Conservation (phyloP, 108 stramenopile genomes). For the Asterionellopsis glacialis region DNA sequence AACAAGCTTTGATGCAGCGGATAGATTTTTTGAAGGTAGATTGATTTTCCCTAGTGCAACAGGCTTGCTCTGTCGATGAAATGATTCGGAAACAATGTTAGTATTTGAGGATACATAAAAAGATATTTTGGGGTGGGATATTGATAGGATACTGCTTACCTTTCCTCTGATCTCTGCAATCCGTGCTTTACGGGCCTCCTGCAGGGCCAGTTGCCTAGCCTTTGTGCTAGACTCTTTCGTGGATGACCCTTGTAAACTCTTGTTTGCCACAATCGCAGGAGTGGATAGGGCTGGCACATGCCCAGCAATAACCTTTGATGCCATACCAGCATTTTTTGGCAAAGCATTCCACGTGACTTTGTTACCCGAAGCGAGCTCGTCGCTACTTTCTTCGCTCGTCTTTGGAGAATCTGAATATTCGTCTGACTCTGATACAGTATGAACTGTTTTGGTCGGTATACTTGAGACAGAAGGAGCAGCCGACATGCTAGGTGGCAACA, state of each 20-base stretch:
- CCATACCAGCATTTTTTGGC: neutral
- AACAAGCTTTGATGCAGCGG: neutral
- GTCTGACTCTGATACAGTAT: no score
- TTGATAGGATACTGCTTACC: no score
- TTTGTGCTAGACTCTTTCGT: neutral
- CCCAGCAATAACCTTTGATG: neutral
- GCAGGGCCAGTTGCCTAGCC: neutral
- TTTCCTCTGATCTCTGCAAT: conserved; percentile 6
- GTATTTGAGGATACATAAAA: no score
- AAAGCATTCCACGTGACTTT: neutral
- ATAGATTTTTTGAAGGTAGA: neutral
- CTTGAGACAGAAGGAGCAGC: no score
- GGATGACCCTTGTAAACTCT: no score
- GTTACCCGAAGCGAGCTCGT: neutral
- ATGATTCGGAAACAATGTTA: no score
- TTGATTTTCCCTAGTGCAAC: neutral
- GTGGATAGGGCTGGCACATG: neutral
- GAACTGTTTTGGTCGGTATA: no score
- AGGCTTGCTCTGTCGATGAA: neutral
- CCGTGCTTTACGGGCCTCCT: conserved; percentile 1
- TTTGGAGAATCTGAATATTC: no score
- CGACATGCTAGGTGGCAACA: no score
- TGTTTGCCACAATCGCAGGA: no score
- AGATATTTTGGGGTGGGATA: no score
- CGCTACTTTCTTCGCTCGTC: neutral